Evolutionary conservation across 2,329 filamentous ascomycete species (phyloP), one percentile per base, ranked within the genome.

Genomic region (Cladosporium sp.): DNA sequence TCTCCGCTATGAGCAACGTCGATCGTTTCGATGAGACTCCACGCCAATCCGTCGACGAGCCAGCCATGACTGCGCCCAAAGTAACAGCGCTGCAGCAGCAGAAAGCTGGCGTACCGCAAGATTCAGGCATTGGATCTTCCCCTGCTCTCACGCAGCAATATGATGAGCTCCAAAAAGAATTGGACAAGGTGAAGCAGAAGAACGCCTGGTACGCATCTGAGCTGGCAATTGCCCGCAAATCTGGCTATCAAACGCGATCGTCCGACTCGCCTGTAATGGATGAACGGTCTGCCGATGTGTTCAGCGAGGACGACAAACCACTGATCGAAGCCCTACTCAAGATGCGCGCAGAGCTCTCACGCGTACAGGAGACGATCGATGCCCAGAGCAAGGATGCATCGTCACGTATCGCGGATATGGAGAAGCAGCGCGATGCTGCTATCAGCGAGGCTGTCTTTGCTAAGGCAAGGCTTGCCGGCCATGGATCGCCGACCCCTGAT

Each of bases 131-230:
- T 78, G 89, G 73, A 79, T 88, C 76, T 81, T 89, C 67, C 84
- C 90, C 66, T 80, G 85, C 69, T 77, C 85, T 76, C 85, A 88
- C 73, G 83, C 86, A 77, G 8, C 88, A 90, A 70, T 89, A 90
- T 1, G 90, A 91, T 68, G 88, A 91, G 0, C 78, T 97, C 14
- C 83, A 92, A 16, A 94, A 95, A 75, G 95, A 99, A 75, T 83
- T 99, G 2, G 94, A 99, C 75, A 84, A 88, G 10, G 86, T 89
- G 3, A 91, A 92, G 73, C 95, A 90, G 74, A 88, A 91, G 61
- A 98, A 97, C 78, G 94, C 94, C 0, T 99, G 95, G 95, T 97
- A 96, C 78, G 92, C 93, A 8, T 97, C 94, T 0, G 95, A 99
- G 78, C 83, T 99, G 55, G 92, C 96, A 66, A 82, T 99, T 69